Percentiles rank a stretch among this genome's conserved stretches.
phyloP scores from a whole-genome alignment of 106 monocot species.

The Platanthera guangdongensis region DNA sequence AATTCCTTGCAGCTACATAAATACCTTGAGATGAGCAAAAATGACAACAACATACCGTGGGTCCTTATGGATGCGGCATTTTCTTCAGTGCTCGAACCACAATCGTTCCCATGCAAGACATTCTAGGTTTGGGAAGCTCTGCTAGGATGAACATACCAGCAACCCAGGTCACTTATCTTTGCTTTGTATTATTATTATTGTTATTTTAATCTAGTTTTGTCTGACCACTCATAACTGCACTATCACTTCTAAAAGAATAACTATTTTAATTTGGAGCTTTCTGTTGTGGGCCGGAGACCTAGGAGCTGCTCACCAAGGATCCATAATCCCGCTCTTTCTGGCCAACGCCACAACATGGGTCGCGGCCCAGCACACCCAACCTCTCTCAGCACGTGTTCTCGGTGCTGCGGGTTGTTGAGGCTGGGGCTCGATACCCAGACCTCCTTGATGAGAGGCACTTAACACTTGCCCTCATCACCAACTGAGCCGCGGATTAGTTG shows the following conservation, averaged over 20 bases:
- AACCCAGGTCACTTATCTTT: constrained; percentile 55
- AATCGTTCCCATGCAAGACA: constrained; percentile 80
- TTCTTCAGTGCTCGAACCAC: constrained; percentile 68
- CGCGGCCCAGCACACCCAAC: too few species aligned
- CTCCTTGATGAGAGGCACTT: too few species aligned
- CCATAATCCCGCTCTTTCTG: too few species aligned
- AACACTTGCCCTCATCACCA: too few species aligned
- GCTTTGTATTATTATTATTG: background rate
- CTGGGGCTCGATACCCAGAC: too few species aligned
- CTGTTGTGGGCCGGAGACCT: too few species aligned
- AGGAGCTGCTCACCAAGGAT: too few species aligned
- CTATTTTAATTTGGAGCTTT: too few species aligned
- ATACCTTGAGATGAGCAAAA: constrained; percentile 34
- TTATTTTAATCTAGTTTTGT: background rate
- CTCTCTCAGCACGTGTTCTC: too few species aligned
- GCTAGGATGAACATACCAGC: constrained; percentile 96
- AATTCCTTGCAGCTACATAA: constrained; percentile 38
- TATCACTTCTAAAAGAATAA: background rate
- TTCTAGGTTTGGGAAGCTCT: constrained; percentile 59
- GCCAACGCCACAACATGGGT: too few species aligned
- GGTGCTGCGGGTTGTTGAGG: too few species aligned
- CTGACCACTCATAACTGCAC: background rate
- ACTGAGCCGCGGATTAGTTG: too few species aligned
- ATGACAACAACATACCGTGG: constrained; percentile 50
- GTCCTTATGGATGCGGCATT: constrained; percentile 55